Evolutionary conservation across 2,329 filamentous ascomycete species (phyloP).

Genomic region (Pestalotiopsis sp.): DNA sequence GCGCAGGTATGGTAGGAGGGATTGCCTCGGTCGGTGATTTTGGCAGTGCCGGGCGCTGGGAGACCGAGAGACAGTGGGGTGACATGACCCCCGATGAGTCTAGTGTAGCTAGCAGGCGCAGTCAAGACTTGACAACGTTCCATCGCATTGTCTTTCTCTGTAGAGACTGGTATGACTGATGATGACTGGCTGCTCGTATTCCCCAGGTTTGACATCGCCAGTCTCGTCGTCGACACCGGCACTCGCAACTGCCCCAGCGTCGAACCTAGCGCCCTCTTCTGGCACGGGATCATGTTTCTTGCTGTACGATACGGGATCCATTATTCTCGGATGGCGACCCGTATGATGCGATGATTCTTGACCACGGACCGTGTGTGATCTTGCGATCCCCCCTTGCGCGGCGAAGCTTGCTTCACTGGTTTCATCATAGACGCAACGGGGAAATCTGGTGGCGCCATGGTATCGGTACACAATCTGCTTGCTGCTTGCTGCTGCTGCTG

Average conservation of each 20-base stretch:
- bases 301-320: not conserved
- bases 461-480: not conserved
- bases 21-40: not conserved
- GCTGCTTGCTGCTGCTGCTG: not conserved
- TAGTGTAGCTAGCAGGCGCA: slow-evolving; percentile 2
- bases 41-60: not conserved
- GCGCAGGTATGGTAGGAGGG: not conserved
- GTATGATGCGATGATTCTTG: not conserved
- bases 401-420: not conserved
- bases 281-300: not conserved
- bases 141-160: slow-evolving; percentile 7
- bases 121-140: slow-evolving; percentile 11
- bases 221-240: not conserved
- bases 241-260: not conserved
- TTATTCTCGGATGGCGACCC: not conserved
- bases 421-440: not conserved
- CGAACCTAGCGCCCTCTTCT: not conserved
- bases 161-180: not conserved
- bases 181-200: not conserved
- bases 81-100: slow-evolving; percentile 4
- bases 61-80: not conserved
- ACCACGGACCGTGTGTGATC: not conserved
- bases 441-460: not conserved
- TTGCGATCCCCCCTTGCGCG: not conserved
- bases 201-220: slow-evolving; percentile 6